A percentile compares a stretch with the other conserved stretches of the same genome.
Evolutionary conservation across 75 land plant species (phyloP).

Genomic region (Sequoiadendron giganteum): DNA sequence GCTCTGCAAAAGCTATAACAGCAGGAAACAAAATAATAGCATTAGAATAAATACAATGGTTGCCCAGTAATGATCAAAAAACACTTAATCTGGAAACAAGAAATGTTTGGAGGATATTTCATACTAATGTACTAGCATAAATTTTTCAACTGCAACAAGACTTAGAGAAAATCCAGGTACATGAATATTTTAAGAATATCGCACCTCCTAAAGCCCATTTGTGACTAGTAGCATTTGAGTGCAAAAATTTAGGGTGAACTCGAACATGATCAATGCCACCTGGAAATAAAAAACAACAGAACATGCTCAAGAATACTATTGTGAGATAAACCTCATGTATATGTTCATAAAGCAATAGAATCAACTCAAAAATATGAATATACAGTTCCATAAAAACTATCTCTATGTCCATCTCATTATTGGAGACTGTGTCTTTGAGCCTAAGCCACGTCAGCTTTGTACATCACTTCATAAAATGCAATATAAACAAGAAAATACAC

Average conservation of each 20-base stretch:
- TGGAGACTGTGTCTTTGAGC: background rate
- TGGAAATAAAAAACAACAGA: conserved; percentile 11
- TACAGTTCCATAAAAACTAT: background rate
- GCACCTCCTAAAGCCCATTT: conserved; percentile 99
- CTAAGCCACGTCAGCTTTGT: background rate
- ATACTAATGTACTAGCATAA: background rate
- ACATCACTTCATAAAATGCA: background rate
- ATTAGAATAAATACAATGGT: background rate
- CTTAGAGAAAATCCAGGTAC: background rate
- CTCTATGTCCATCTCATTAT: background rate
- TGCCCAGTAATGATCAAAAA: background rate
- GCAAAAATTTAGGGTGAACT: conserved; percentile 93
- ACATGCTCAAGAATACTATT: background rate
- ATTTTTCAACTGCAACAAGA: background rate
- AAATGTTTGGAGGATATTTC: background rate
- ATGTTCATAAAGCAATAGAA: background rate
- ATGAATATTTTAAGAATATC: background rate
- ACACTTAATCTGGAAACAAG: background rate
- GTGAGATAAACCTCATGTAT: background rate
- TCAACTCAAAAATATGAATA: background rate
- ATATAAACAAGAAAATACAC: background rate
- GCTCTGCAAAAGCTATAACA: conserved; percentile 91
- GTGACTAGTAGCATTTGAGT: conserved; percentile 97
- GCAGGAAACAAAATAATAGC: background rate
- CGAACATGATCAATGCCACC: conserved; percentile 93